Evolutionary conservation across 2,329 filamentous ascomycete species (phyloP), one percentile per base, ranked within the genome.

Genomic region (Fusarium equiseti): DNA sequence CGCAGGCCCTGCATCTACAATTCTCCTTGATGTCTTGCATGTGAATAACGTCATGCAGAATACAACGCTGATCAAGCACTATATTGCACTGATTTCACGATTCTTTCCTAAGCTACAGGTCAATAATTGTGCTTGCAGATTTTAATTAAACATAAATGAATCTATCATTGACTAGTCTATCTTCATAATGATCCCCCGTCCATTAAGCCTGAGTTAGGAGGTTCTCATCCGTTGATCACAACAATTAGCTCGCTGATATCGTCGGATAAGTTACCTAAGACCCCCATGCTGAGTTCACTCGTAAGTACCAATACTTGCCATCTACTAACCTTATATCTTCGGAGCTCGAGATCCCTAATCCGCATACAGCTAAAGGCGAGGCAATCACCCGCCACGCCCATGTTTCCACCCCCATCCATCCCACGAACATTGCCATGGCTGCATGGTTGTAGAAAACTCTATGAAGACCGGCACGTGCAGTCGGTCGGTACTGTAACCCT

Each of bases 271-370:
- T 71, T 71, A 65, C 51, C 49, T 69, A 71, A 69, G 35, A 63
- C 22, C 53, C 60, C 50, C 20, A 46, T 56, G 24, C n/a, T 13
- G 45, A 65, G 29, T 29, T 58, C 42, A 46, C 46, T 26, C 16
- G 8, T 2, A 71, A 55, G 68, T 71, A 71, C 54, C 29, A 16
- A 56, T 71, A 71, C 68, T 61, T 71, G 35, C 18, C 44, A 48
- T 57, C 31, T 13, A 65, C 59, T 57, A 68, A 50, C 44, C 42
- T 29, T n/a, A 66, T 64, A n/a, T 71, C 55, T 44, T 43, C 49
- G 68, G 71, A 68, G 51, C 46, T 35, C 20, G 26, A 20, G 8
- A 44, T 49, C 20, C 22, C 49, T 67, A 63, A 46, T 29, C 32
- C 55, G 24, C n/a, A 63, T 55, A 29, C 32, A 71, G 63, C 38